Conservation (phyloP, 192 early-diverging fungal genomes). For the Physocladia obscura region DNA sequence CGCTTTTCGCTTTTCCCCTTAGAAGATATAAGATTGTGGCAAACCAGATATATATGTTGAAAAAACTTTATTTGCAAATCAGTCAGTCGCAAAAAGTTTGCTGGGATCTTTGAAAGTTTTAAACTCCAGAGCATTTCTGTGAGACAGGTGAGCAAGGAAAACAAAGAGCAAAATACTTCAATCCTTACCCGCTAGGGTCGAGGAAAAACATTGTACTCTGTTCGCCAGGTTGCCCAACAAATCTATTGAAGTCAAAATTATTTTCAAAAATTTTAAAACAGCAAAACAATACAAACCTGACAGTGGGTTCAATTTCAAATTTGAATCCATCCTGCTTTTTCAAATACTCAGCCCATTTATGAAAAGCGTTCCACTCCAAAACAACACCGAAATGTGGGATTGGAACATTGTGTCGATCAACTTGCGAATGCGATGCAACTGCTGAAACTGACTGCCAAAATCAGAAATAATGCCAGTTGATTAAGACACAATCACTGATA, state of each 20-base stretch:
- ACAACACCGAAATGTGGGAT: slow-evolving; percentile 43
- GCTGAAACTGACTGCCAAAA: not conserved
- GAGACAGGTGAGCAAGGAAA: not conserved
- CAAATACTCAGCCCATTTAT: slow-evolving; percentile 26
- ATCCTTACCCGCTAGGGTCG: slow-evolving; percentile 32
- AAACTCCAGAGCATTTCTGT: slow-evolving; percentile 40
- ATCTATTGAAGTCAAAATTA: no score
- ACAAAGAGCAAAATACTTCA: not conserved
- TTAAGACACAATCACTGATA: no score
- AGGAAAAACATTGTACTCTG: slow-evolving; percentile 35
- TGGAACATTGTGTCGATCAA: slow-evolving; percentile 34
- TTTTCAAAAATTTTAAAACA: no score
- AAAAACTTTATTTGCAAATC: no score
- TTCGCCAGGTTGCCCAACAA: slow-evolving; percentile 9
- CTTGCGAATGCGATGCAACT: slow-evolving; percentile 3
- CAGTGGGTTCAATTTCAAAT: slow-evolving; percentile 38
- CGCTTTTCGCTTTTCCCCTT: not conserved
- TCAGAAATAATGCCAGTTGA: not conserved
- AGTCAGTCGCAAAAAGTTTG: slow-evolving; percentile 40
- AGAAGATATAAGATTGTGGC: no score
- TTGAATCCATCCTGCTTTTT: slow-evolving; percentile 18
- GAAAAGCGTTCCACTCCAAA: slow-evolving; percentile 37
- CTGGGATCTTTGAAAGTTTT: slow-evolving; percentile 36
- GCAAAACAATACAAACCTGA: slow-evolving; percentile 12
- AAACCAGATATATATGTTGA: no score